Evolutionary conservation across 495 filamentous ascomycete genomes (phyloP).

Genomic region (Xylaria scruposa): DNA sequence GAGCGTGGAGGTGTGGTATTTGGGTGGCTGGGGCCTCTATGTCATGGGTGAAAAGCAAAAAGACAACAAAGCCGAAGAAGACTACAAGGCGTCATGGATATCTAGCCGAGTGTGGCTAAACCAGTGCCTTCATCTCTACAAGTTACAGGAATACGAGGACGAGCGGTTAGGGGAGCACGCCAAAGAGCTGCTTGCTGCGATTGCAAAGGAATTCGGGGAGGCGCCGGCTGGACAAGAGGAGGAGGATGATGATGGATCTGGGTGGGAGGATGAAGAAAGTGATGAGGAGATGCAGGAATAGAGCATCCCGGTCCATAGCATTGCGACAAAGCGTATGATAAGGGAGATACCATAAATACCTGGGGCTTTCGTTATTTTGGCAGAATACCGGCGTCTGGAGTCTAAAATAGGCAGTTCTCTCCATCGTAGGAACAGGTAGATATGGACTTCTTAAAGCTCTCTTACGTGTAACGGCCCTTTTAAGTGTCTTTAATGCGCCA

Average conservation of each 20-base stretch:
- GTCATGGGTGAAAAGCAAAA: conserved; percentile 74
- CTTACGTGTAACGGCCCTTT: conserved; percentile 20
- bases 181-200: conserved; percentile 61
- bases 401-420: conserved; percentile 31
- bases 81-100: conserved; percentile 57
- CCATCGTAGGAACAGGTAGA: conserved; percentile 15
- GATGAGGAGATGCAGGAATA: conserved; percentile 49
- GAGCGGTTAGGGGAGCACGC: conserved; percentile 71
- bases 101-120: conserved; percentile 67
- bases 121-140: conserved; percentile 65
- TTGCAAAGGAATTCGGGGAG: conserved; percentile 64
- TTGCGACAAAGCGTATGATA: conserved; percentile 31
- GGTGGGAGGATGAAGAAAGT: conserved; percentile 59
- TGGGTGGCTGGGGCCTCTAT: conserved; percentile 91
- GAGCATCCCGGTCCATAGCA: conserved; percentile 15
- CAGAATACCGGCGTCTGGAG: conserved; percentile 37
- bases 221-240: conserved; percentile 52
- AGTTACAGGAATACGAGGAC: conserved; percentile 73
- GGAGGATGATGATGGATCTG: conserved; percentile 46
- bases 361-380: conserved; percentile 30
- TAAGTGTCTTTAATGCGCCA: conserved; percentile 32
- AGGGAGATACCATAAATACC: conserved; percentile 35
- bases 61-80: conserved; percentile 46
- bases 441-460: conserved; percentile 23
- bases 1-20: conserved; percentile 95